Percentiles rank a stretch among this genome's conserved stretches.
Evolutionary conservation across 331 rosid species (phyloP).

Genomic region (Phaseolus coccineus): DNA sequence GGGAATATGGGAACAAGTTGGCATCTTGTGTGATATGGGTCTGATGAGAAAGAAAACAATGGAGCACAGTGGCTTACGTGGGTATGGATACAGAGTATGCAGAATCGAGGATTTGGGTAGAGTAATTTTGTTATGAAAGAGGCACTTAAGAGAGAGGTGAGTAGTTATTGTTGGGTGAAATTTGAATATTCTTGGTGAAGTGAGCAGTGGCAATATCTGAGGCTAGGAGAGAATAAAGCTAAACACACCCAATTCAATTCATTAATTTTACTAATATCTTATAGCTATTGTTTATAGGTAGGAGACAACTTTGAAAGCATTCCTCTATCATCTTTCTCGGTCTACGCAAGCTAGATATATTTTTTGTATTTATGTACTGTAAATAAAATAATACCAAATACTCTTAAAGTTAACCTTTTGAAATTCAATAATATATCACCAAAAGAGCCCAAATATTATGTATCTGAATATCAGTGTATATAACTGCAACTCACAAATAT

Average conservation of each 20-base stretch:
- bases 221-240: neutral
- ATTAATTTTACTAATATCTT: neutral
- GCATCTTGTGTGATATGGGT: neutral
- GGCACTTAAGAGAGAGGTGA: too few species aligned
- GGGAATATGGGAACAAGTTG: too few species aligned
- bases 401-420: too few species aligned
- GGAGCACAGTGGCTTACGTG: too few species aligned
- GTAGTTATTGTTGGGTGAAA: constrained; percentile 2
- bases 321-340: constrained; percentile 4
- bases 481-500: too few species aligned
- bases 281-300: constrained; percentile 19
- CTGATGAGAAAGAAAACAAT: too few species aligned
- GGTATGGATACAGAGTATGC: too few species aligned
- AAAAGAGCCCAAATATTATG: too few species aligned
- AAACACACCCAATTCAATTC: constrained; percentile 1
- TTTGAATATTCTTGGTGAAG: constrained; percentile 14
- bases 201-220: neutral
- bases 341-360: neutral
- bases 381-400: neutral
- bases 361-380: neutral
- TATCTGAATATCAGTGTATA: too few species aligned
- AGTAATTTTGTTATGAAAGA: too few species aligned
- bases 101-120: too few species aligned
- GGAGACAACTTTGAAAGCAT: constrained; percentile 42
- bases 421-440: too few species aligned